phyloP scores from a whole-genome alignment of 2,329 filamentous ascomycete genomes.

The Nigrospora oryzae region DNA sequence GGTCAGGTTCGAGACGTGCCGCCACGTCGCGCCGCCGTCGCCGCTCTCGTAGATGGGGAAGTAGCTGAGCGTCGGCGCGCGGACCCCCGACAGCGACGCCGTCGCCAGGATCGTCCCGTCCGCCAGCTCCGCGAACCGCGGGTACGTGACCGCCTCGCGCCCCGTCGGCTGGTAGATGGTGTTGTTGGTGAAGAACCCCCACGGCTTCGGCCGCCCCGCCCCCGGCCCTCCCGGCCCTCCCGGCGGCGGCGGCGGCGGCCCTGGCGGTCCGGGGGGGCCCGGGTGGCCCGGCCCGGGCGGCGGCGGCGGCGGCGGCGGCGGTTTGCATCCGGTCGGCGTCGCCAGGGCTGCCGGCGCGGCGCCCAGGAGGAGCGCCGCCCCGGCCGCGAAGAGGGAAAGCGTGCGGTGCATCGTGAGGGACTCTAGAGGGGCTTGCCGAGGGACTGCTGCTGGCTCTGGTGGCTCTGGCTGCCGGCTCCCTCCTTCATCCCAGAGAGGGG shows the following conservation, averaged over 20 bases:
- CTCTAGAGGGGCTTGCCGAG: too few species aligned
- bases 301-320: too few species aligned
- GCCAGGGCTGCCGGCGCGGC: too few species aligned
- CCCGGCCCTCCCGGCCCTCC: not conserved
- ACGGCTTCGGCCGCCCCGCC: slow-evolving; percentile 2
- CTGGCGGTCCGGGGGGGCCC: too few species aligned
- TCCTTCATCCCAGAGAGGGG: too few species aligned
- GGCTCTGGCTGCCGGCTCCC: too few species aligned
- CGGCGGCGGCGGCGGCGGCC: not conserved
- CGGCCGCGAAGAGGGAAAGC: too few species aligned
- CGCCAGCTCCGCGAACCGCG: slow-evolving; percentile 22
- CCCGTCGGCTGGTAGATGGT: slow-evolving; percentile 6
- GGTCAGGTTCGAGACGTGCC: slow-evolving; percentile 50
- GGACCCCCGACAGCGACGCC: slow-evolving; percentile 12
- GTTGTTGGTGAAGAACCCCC: slow-evolving; percentile 8
- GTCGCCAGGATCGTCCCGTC: slow-evolving; percentile 36
- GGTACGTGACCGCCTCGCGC: slow-evolving; percentile 12
- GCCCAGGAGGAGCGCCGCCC: too few species aligned
- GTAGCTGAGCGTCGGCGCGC: slow-evolving; percentile 14
- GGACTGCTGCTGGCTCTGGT: too few species aligned
- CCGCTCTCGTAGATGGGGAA: slow-evolving; percentile 43
- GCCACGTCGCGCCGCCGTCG: slow-evolving; percentile 50
- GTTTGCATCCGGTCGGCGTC: too few species aligned
- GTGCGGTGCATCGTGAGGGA: too few species aligned
- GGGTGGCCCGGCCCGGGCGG: too few species aligned